Base-by-base conservation (phyloP, 768 basidiomycete genomes). In the Tricholoma sp. region DNA sequence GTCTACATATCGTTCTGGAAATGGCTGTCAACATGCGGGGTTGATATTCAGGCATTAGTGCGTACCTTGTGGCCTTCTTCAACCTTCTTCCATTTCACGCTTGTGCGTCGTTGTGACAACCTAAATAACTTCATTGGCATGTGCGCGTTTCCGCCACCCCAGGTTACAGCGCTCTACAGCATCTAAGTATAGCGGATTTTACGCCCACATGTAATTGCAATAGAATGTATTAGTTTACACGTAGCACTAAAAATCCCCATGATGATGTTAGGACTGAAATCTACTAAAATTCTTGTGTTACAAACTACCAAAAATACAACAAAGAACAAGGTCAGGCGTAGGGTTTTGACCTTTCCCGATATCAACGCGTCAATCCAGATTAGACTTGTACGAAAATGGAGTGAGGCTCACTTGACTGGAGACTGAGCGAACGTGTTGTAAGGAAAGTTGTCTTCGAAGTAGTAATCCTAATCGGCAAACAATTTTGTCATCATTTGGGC, bases 391-490 rank as follows among this genome's bases (percentile, higher is more conserved):
- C 22, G 8, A n/a, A n/a, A 31, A 2, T 50, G 8, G 5, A 24
- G 24, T 24, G 12, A 21, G 41, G 39, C 63, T 59, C 52, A 62
- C 61, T 61, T 60, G 50, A 24, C 39, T 50, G 47, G 8, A 31
- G 64, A 41, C 8, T 56, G 52, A 45, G 64, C 64, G 51, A 64
- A 66, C 0, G 59, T 59, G 39, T 64, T 66, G 12, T 66, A 56
- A 50, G 66, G 66, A 14, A 66, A 67, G 29, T 64, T 62, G 8
- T 61, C 51, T 27, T 63, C 63, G 50, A 24, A 29, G 47, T 56
- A 55, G 27, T 62, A 46, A 47, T 56, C 52, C 55, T 60, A 34
- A 50, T 29, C 4, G 5, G 9, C 1, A 16, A 2, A 24, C 22
- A 46, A 46, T 6, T 29, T 32, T 10, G 31, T 46, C 27, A 39